Evolutionary conservation across 108 stramenopile genomes (phyloP), one percentile per base, ranked within the genome.

Genomic region (Mediolabrus comicus): DNA sequence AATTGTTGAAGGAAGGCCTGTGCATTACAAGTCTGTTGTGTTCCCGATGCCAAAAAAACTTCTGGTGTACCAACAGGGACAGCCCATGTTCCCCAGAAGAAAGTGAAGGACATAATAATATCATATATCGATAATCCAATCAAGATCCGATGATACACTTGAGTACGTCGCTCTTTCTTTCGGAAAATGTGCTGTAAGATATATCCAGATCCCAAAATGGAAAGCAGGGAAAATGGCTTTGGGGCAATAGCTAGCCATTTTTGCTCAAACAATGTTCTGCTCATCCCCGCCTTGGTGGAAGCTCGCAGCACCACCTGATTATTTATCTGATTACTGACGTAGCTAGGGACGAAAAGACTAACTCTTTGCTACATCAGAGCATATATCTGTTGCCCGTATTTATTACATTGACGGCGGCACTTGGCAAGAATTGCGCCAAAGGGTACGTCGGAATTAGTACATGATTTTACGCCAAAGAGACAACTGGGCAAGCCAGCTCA

Each of bases 1-100:
- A 67, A 36, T 32, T 67, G 66, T 30, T 29, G 24, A 4, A 67
- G 58, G 26, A 67, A 67, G 19, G 31, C 66, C 25, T 67, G 66
- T 1, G 56, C 66, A n/a, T 29, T 58, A 29, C 66, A 67, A 2
- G 66, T 67, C 3, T 2, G 4, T 49, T 19, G 31, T 2, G 28
- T 67, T 1, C 66, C 66, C 10, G 39, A 41, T 4, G 39, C 39
- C 16, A 41, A 16, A 41, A 16, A 41, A 16, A 41, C 39, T 4
- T 41, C 16, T n/a, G 39, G 39, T 16, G 39, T 41, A 5, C 4
- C 39, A 5, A 16, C 14, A 4, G 39, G 39, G 11, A 41, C 16
- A 0, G 39, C 39, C 39, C 39, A 41, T 4, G 39, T 41, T 0
- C 39, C 39, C 39, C 39, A 41, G 14, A 41, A 41, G 4, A 41